phyloP scores from a whole-genome alignment of 2,329 filamentous ascomycete genomes.

The Fusarium mundagurra region DNA sequence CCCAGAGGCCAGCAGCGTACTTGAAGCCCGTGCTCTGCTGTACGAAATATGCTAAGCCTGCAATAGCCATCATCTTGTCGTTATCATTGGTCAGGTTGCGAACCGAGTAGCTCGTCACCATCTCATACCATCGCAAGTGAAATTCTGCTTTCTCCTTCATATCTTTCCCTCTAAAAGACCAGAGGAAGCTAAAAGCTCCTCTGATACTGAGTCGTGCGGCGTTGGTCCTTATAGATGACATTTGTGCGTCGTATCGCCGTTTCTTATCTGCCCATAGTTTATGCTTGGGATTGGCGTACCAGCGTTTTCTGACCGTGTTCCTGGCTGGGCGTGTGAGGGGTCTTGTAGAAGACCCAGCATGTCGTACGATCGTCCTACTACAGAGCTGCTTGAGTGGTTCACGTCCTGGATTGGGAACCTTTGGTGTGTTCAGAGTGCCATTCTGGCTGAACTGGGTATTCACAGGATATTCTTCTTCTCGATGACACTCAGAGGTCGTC shows the following conservation, averaged over 20 bases:
- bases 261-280: fast-evolving
- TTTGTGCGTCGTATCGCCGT: fast-evolving
- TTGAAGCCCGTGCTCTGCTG: fast-evolving
- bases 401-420: background rate
- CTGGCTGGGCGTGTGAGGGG: fast-evolving
- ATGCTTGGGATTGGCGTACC: background rate
- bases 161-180: background rate
- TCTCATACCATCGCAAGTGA: background rate
- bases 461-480: fast-evolving
- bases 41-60: background rate
- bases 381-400: background rate
- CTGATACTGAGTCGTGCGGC: fast-evolving
- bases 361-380: background rate
- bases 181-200: background rate
- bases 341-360: background rate
- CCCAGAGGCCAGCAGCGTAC: background rate
- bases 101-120: background rate
- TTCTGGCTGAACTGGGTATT: fast-evolving
- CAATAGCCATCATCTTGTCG: background rate
- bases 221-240: background rate
- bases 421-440: background rate
- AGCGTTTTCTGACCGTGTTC: fast-evolving
- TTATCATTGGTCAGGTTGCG: background rate
- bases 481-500: background rate
- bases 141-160: background rate